Conservation (phyloP, 768 basidiomycete species). For the Coprinellus aureogranulatus region DNA sequence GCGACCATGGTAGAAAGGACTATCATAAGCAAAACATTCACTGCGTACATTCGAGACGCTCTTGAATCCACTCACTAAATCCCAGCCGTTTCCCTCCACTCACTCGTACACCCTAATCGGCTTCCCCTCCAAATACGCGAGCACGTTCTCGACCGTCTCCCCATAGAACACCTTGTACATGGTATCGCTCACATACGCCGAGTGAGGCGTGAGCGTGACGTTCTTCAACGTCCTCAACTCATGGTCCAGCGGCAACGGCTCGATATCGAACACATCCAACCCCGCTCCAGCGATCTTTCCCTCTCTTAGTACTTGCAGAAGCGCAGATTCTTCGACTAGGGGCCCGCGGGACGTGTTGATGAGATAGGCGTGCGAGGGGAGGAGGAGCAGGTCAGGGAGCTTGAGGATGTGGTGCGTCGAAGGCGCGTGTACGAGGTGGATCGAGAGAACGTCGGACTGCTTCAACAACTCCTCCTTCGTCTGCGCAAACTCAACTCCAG, state of each 20-base stretch:
- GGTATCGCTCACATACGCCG: slow-evolving; percentile 52
- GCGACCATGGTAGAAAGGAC: too few relatives aligned
- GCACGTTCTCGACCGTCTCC: slow-evolving; percentile 59
- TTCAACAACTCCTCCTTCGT: slow-evolving; percentile 54
- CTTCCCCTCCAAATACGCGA: slow-evolving; percentile 46
- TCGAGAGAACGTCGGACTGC: slow-evolving; percentile 56
- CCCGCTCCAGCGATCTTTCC: slow-evolving; percentile 53
- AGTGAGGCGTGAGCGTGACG: slow-evolving; percentile 60
- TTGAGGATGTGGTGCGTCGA: slow-evolving; percentile 48
- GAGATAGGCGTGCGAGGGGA: slow-evolving; percentile 59
- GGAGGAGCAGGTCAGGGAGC: slow-evolving; percentile 42
- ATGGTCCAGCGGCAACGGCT: slow-evolving; percentile 60
- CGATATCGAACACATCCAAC: slow-evolving; percentile 63
- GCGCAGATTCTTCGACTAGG: slow-evolving; percentile 56
- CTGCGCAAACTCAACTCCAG: slow-evolving; percentile 47
- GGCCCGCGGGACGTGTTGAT: slow-evolving; percentile 67
- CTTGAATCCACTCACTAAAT: too few relatives aligned
- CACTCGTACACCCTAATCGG: slow-evolving; percentile 10
- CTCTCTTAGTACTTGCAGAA: slow-evolving; percentile 35
- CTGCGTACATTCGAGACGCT: too few relatives aligned
- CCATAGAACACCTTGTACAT: slow-evolving; percentile 55
- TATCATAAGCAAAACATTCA: too few relatives aligned
- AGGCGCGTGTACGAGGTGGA: slow-evolving; percentile 58
- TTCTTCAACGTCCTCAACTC: slow-evolving; percentile 50
- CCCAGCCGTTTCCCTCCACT: not conserved